Evolutionary conservation across 768 basidiomycete species (phyloP).

Genomic region (Kwoniella newhampshirensis): DNA sequence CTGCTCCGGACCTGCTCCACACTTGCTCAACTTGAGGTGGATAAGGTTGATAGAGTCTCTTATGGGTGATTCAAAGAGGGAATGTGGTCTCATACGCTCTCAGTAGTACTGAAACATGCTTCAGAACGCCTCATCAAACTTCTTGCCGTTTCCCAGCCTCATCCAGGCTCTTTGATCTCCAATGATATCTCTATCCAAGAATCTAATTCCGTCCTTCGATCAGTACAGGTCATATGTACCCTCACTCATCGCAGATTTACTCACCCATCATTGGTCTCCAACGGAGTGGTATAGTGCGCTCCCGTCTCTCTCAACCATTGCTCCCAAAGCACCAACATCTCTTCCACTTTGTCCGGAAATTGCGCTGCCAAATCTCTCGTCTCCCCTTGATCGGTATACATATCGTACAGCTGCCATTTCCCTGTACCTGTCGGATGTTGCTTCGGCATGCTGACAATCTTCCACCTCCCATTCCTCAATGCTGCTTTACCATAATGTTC

Average conservation of each 20-base stretch:
- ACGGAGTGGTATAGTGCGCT: conserved; percentile 7
- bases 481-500: conserved; percentile 34
- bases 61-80: too few species aligned
- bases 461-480: conserved; percentile 44
- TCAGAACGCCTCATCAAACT: conserved; percentile 9
- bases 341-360: conserved; percentile 28
- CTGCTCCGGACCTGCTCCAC: too few species aligned
- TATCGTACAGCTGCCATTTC: conserved; percentile 40
- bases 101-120: too few species aligned
- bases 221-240: too few species aligned
- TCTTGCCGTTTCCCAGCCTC: conserved; percentile 6
- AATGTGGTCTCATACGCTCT: too few species aligned
- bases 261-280: conserved; percentile 1
- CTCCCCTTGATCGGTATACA: conserved; percentile 35
- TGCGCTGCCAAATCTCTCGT: conserved; percentile 27
- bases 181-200: conserved; percentile 8
- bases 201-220: too few species aligned
- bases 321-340: conserved; percentile 36
- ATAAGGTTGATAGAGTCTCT: too few species aligned
- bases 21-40: too few species aligned
- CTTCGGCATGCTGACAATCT: conserved; percentile 37
- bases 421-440: conserved; percentile 32
- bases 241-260: neutral
- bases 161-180: conserved; percentile 6
- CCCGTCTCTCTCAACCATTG: conserved; percentile 39